Evolutionary conservation across 108 stramenopile genomes (phyloP).

Genomic region (Schizochytrium sp.): DNA sequence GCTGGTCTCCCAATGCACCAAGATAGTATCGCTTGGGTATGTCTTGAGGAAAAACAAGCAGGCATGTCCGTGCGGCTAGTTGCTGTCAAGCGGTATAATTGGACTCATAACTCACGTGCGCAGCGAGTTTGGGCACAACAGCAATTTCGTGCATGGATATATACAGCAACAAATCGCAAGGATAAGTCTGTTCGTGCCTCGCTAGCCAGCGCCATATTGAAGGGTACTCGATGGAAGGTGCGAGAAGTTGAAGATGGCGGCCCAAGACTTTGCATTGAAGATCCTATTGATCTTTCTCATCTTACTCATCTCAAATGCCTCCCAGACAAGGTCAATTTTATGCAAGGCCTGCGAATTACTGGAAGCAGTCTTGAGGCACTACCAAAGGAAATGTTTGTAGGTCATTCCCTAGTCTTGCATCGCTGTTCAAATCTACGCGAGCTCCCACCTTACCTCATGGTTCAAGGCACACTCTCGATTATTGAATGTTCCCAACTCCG

Average conservation of each 20-base stretch:
- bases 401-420: background rate
- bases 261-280: background rate
- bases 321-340: background rate
- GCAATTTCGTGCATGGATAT: background rate
- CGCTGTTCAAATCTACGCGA: background rate
- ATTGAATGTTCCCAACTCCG: background rate
- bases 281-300: background rate
- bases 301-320: background rate
- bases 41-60: background rate
- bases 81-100: background rate
- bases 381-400: background rate
- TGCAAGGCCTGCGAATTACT: background rate
- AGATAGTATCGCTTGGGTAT: background rate
- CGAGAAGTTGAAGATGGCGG: background rate
- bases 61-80: background rate
- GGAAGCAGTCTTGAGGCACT: background rate
- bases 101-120: background rate
- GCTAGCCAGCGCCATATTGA: background rate
- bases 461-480: conserved; percentile 20
- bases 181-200: background rate
- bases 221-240: background rate
- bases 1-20: no score
- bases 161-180: background rate
- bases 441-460: background rate
- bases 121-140: background rate